A percentile compares a stretch with the other conserved stretches of the same genome.
Conservation (phyloP, 2,329 filamentous ascomycete species). For the Apiospora pterosperma region DNA sequence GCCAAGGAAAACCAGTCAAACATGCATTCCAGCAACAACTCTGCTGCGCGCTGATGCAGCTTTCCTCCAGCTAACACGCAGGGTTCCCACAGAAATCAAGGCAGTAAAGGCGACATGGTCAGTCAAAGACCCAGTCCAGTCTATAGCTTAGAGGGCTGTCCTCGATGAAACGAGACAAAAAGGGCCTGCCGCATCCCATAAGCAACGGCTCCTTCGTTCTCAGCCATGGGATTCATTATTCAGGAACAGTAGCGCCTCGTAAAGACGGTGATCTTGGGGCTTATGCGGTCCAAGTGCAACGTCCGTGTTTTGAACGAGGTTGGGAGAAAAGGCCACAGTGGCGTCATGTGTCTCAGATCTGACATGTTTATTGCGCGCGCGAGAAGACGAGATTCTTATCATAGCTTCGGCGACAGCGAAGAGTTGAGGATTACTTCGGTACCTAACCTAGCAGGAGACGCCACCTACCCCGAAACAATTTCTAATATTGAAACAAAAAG, state of each 20-base stretch:
- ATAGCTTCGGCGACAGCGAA: conserved; percentile 7
- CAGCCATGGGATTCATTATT: conserved; percentile 14
- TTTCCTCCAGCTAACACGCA: background rate
- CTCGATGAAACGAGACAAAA: background rate
- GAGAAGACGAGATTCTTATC: background rate
- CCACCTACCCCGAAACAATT: background rate
- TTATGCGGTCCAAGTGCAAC: conserved; percentile 2
- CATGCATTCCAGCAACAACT: background rate
- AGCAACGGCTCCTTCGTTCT: background rate
- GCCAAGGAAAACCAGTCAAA: background rate
- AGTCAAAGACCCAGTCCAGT: background rate
- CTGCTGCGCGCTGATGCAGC: background rate
- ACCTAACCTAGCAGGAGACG: background rate
- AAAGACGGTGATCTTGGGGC: background rate
- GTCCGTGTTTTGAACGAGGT: background rate
- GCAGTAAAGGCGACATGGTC: background rate
- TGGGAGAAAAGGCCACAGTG: conserved; percentile 1
- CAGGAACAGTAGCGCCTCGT: conserved; percentile 12
- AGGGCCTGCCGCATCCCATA: background rate
- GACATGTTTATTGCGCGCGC: conserved; percentile 1
- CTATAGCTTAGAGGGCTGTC: background rate
- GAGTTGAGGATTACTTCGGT: background rate
- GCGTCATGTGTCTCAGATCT: conserved; percentile 11
- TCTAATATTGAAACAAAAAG: background rate
- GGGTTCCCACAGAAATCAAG: conserved; percentile 2